Conservation (phyloP, 305 asterid species). For the Solanum hybrid region DNA sequence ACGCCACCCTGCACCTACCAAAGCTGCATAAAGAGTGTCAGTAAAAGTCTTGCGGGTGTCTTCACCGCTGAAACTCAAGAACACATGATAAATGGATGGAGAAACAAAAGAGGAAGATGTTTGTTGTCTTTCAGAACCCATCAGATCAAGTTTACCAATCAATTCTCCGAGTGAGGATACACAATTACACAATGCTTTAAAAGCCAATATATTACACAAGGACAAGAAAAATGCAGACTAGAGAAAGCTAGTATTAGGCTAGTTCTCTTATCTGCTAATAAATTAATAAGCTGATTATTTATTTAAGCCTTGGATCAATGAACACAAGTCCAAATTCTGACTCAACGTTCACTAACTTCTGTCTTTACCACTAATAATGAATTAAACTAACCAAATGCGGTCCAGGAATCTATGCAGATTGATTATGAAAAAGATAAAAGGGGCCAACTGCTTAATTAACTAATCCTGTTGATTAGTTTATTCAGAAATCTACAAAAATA, state of each 20-base stretch:
- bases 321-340: neutral
- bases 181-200: neutral
- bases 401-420: neutral
- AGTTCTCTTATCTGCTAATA: neutral
- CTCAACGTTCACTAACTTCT: neutral
- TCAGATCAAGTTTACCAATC: neutral
- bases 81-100: constrained; percentile 11
- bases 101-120: neutral
- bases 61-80: constrained; percentile 17
- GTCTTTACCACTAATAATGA: neutral
- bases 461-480: neutral
- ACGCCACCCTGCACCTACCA: neutral
- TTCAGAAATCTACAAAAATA: neutral
- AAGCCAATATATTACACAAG: neutral
- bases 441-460: neutral
- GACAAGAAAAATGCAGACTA: neutral
- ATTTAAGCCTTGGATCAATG: neutral
- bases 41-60: constrained; percentile 8
- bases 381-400: neutral
- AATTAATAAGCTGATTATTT: neutral
- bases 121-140: neutral
- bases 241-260: neutral
- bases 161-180: neutral
- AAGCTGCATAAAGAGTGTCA: constrained; percentile 1
- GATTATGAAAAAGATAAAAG: neutral